Base-by-base conservation (phyloP, 495 filamentous ascomycete genomes). In the Penicillium tannophilum region DNA sequence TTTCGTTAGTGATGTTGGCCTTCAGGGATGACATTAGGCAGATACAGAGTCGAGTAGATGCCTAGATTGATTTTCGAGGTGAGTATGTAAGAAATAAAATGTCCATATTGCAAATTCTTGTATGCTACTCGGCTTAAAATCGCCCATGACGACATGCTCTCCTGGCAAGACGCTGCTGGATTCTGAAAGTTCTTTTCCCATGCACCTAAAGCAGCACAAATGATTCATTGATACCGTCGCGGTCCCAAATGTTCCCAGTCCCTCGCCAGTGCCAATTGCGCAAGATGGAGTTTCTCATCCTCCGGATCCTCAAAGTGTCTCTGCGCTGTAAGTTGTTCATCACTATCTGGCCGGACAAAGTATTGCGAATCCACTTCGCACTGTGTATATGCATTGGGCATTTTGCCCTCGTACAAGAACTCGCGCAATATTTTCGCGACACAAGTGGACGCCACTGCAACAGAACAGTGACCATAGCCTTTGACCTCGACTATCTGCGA, bases 401-500 rank as follows among this genome's bases (percentile, higher is more conserved):
- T 19, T 26, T 60, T 70, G 10, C 76, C 76, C 26, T 78, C 65
- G 12, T 68, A 58, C 31, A 80, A 63, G 49, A 70, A 79, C 4
- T 53, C 64, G 5, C 73, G 64, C 6, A 81, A 60, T 52, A 73
- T 67, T 17, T 58, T 64, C 0, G 69, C 69, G 5, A 71, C 26
- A 28, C 77, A 81, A 9, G 69, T 23, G 1, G 78, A 81, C 3
- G 72, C 62, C 12, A 78, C 61, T 5, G 74, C 68, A n/a, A 75
- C 36, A 12, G 74, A 73, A 55, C 73, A 79, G 51, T 80, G 77
- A 0, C 77, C 78, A 46, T 79, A 81, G 0, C 70, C 77, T 12
- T 72, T 59, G 14, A 79, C 63, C 58, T 79, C 75, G 20, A 81
- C 67, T 16, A 81, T 55, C 35, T 61, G 59, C 12, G 75, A 74